Evolutionary conservation across 2,329 filamentous ascomycete genomes (phyloP).

Genomic region (Pezicula neosporulosa): DNA sequence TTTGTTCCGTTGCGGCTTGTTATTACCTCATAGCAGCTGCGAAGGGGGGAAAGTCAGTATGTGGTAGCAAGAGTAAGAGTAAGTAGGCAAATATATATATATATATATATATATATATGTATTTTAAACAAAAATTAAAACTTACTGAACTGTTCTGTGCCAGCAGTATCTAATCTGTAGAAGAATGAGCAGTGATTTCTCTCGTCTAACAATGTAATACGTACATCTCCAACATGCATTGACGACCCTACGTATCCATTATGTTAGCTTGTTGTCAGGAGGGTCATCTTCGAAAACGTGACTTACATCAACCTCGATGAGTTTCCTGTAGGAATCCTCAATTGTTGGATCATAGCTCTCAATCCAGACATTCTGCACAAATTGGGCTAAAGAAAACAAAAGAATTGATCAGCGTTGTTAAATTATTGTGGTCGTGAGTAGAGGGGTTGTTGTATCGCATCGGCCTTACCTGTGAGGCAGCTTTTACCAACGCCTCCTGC

Average conservation of each 20-base stretch:
- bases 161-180: constrained; percentile 63
- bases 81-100: constrained; percentile 5
- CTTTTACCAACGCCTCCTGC: constrained; percentile 69
- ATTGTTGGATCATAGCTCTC: constrained; percentile 64
- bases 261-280: not conserved
- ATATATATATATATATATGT: no score
- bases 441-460: constrained; percentile 4
- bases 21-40: constrained; percentile 54
- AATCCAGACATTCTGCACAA: constrained; percentile 75
- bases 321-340: constrained; percentile 58
- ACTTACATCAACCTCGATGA: constrained; percentile 66
- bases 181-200: constrained; percentile 10
- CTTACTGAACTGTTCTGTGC: constrained; percentile 75
- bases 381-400: constrained; percentile 52
- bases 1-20: not conserved
- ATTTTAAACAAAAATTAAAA: no score
- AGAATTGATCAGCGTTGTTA: constrained; percentile 19
- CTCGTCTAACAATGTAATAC: constrained; percentile 19
- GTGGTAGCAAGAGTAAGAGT: constrained; percentile 16
- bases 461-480: constrained; percentile 63
- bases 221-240: constrained; percentile 71
- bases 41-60: constrained; percentile 8
- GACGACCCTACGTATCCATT: constrained; percentile 55
- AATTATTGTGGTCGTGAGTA: constrained; percentile 8
- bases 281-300: not conserved